Evolutionary conservation across 441 rosid genomes (phyloP), one percentile per base, ranked within the genome.

Genomic region (Aleurites moluccanus): DNA sequence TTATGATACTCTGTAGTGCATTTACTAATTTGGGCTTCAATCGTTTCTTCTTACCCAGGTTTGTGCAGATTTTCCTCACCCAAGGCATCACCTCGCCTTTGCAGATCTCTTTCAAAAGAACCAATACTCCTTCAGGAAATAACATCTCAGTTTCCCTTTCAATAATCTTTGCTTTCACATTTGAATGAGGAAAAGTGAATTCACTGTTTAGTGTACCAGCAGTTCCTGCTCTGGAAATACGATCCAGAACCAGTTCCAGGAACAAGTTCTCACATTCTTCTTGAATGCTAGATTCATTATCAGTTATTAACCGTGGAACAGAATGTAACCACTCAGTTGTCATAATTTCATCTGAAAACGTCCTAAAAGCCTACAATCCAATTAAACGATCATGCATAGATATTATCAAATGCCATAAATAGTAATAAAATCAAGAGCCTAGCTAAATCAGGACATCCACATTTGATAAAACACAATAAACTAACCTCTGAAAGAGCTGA

Each of bases 221-320:
- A 74, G 81, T 77, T 79, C 87, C 91, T 16, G 91, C 92, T 76
- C 83, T 82, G 0, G 92, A 86, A 73, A 95, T 81, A 47, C 87
- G 81, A 71, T 93, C 96, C 83, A 92, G 73, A 56, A 91, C 91
- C 76, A 95, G 82, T 83, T 95, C 98, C 67, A 87, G 80, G 83
- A 95, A 93, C 89, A 95, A 79, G 72, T 83, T 91, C 85, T 93
- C 98, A 68, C 99, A 89, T 82, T 93, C 98, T 86, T 90, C 97
- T 80, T 95, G 99, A 79, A 95, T 88, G 84, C 92, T 95, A 55
- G 92, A 74, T 81, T 95, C 99, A 73, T 88, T 93, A 80, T 95
- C 97, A 75, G 88, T 72, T 79, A 93, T 86, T 81, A 90, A 83
- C 75, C 92, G 91, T 40, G 99, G 98, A 78, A 95, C 87, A 69